Base-by-base conservation (phyloP, 257 asterid genomes). In the Handroanthus guayacan region DNA sequence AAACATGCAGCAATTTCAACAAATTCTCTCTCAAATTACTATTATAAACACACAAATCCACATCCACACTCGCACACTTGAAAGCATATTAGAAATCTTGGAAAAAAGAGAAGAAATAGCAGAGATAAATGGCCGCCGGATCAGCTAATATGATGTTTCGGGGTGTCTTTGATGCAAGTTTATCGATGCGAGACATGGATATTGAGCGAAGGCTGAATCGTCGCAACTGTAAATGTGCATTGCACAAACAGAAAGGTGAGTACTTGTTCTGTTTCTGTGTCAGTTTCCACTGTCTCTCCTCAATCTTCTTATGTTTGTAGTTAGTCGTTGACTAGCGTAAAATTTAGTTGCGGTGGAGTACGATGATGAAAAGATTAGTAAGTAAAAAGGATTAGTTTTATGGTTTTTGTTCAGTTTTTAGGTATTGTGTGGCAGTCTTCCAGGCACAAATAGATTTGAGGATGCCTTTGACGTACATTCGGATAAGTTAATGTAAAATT, bases 201-300 rank as follows among this genome's bases (percentile, higher is more conserved):
- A 73, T 82, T 7, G 86, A 88, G 79, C 67, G 84, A 9, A 73
- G 88, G 74, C 88, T 85, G 25, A 82, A 86, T 61, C 88, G 79
- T 61, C 48, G 57, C 3, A 54, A 83, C 62, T 83, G 90, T 77
- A 68, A 74, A 44, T 86, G 85, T 43, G 84, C 81, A 62, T 47
- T 84, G 82, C 87, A 81, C 62, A 18, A 74, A 34, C 34, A 17
- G 25, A 77, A 79, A 67, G 72, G 67, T 9, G 50, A 67, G 17
- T 73, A 80, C 45, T 52, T 45, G 61, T 25, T 75, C 74, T 34
- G 2, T 62, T 36, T 66, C 78, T 36, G 3, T 20, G 20, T 77
- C 79, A 37, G 52, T 60, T 67, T 72, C 73, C 38, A 44, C 36
- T 1, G 12, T 50, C 56, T 75, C 79, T 58, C 57, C 69, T 74